Evolutionary conservation across 169 alveolate species (phyloP).

Genomic region (Plasmodium berghei): DNA sequence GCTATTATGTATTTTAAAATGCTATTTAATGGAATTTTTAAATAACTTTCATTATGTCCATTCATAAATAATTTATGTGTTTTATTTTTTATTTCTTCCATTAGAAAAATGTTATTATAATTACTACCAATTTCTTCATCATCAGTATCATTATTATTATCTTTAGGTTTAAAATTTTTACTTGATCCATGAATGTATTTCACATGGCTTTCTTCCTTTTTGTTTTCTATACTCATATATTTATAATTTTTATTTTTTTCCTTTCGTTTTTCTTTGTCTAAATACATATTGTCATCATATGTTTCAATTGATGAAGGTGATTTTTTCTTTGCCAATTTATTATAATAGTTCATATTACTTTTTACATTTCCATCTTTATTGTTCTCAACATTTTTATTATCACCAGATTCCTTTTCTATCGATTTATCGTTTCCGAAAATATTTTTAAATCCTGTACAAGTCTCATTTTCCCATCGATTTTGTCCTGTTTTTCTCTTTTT

Average conservation of each 20-base stretch:
- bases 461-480: background rate
- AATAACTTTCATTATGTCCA: constrained; percentile 40
- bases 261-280: background rate
- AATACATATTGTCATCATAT: background rate
- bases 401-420: background rate
- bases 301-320: too few species aligned
- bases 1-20: constrained; percentile 51
- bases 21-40: constrained; percentile 58
- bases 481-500: too few species aligned
- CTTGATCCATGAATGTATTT: background rate
- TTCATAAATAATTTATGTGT: constrained; percentile 17
- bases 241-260: background rate
- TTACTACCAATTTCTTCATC: background rate
- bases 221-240: background rate
- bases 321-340: too few species aligned
- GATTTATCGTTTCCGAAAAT: background rate
- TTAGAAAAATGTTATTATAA: background rate
- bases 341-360: too few species aligned
- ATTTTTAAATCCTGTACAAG: background rate
- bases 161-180: background rate
- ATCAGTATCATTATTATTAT: background rate
- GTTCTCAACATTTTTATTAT: background rate
- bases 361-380: background rate
- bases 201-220: background rate
- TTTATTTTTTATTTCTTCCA: constrained; percentile 16